Conservation (phyloP, 2,329 filamentous ascomycete genomes). For the Tolypocladium capitatum region DNA sequence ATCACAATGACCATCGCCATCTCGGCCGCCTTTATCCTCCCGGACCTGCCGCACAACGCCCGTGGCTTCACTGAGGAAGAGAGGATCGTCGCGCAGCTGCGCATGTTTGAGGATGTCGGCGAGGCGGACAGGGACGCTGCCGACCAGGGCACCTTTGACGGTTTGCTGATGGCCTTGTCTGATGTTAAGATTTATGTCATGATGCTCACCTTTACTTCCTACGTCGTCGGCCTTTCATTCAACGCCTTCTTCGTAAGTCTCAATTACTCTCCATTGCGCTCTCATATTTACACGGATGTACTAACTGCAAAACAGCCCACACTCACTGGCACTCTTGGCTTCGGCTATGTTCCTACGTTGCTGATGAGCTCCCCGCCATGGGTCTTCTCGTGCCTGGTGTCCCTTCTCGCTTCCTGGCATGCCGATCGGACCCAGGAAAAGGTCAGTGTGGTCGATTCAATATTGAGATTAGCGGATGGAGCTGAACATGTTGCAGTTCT, state of each 20-base stretch:
- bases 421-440: constrained; percentile 42
- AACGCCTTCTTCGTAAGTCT: constrained; percentile 42
- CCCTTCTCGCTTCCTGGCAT: constrained; percentile 40
- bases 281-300: background rate
- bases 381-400: constrained; percentile 45
- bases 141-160: constrained; percentile 36
- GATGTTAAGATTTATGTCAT: constrained; percentile 51
- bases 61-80: constrained; percentile 48
- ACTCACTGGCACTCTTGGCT: constrained; percentile 39
- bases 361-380: constrained; percentile 46
- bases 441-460: constrained; percentile 14
- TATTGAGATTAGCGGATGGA: too few relatives aligned
- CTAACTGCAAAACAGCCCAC: constrained; percentile 23
- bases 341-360: constrained; percentile 36
- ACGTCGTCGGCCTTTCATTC: constrained; percentile 44
- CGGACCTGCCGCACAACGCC: constrained; percentile 42
- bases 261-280: fast-evolving
- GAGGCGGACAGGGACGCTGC: constrained; percentile 38
- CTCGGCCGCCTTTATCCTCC: constrained; percentile 32
- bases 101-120: constrained; percentile 44
- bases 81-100: constrained; percentile 36
- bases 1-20: constrained; percentile 36
- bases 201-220: constrained; percentile 48
- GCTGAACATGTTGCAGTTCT: constrained; percentile 27
- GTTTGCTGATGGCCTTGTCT: constrained; percentile 44